phyloP scores from a whole-genome alignment of 305 asterid genomes.

The Solanum aculeatissimum region DNA sequence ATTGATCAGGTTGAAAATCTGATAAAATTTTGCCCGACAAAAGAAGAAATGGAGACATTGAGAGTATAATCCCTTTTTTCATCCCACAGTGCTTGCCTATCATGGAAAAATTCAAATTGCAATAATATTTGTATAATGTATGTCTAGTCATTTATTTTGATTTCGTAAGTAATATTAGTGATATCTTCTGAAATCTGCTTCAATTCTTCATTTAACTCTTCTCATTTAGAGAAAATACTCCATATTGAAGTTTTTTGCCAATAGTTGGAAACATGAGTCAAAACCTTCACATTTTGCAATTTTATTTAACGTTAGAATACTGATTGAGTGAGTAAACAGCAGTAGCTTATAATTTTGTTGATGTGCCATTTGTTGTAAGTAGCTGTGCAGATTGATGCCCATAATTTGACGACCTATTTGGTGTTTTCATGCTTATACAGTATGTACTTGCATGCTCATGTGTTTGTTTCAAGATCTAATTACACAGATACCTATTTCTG shows the following conservation, averaged over 20 bases:
- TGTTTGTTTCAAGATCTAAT: background rate
- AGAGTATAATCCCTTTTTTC: conserved; percentile 36
- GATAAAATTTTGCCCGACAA: conserved; percentile 92
- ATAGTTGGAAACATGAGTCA: background rate
- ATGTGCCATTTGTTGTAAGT: background rate
- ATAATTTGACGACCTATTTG: background rate
- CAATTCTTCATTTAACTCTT: background rate
- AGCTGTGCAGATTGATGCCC: background rate
- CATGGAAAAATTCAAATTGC: background rate
- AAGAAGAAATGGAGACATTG: conserved; percentile 96
- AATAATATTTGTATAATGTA: background rate
- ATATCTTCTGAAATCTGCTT: background rate
- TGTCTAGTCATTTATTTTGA: background rate
- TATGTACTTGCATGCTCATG: background rate
- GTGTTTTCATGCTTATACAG: background rate
- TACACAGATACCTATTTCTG: background rate
- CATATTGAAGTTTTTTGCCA: background rate
- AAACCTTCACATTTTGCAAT: background rate
- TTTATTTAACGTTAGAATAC: background rate
- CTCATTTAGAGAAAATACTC: background rate
- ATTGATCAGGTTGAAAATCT: conserved; percentile 99
- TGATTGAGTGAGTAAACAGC: background rate
- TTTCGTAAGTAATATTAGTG: background rate
- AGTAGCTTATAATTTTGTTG: background rate
- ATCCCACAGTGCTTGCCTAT: background rate